A percentile compares a stretch with the other conserved stretches of the same genome.
phyloP scores from a whole-genome alignment of 2,329 filamentous ascomycete species.

The Alternaria arborescens region DNA sequence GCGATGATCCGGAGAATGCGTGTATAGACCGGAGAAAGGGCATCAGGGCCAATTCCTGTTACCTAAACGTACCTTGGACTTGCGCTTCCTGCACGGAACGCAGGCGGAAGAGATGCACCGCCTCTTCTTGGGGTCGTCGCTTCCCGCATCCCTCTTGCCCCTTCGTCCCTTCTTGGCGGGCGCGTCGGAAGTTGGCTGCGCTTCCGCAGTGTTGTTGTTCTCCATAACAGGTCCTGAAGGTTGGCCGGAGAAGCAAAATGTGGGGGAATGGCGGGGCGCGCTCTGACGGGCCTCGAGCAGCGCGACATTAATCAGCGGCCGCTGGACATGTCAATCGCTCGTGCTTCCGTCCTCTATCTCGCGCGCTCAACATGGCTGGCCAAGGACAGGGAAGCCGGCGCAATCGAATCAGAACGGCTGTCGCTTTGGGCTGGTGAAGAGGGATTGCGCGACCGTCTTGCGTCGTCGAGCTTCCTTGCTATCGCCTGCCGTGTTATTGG shows the following conservation, averaged over 20 bases:
- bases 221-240: slow-evolving; percentile 24
- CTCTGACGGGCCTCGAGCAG: slow-evolving; percentile 23
- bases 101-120: slow-evolving; percentile 54
- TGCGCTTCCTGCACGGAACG: slow-evolving; percentile 52
- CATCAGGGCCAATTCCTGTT: slow-evolving; percentile 7
- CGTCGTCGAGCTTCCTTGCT: slow-evolving; percentile 1
- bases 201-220: slow-evolving; percentile 18
- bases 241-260: slow-evolving; percentile 21
- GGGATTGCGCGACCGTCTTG: slow-evolving; percentile 5
- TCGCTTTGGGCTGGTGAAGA: slow-evolving; percentile 21
- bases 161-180: slow-evolving; percentile 46
- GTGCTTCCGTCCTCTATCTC: slow-evolving; percentile 18
- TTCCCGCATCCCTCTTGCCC: slow-evolving; percentile 46
- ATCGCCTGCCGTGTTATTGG: slow-evolving; percentile 18
- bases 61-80: slow-evolving; percentile 50
- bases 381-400: slow-evolving; percentile 14
- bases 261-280: slow-evolving; percentile 34
- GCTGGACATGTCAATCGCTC: slow-evolving; percentile 18
- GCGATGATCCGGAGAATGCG: slow-evolving; percentile 16
- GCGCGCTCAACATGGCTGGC: slow-evolving; percentile 30
- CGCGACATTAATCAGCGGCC: slow-evolving; percentile 36
- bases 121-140: slow-evolving; percentile 55
- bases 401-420: slow-evolving; percentile 14
- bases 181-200: slow-evolving; percentile 19
- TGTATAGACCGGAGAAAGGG: slow-evolving; percentile 21